Evolutionary conservation across 2,329 filamentous ascomycete species (phyloP), one percentile per base, ranked within the genome.

Genomic region (Talaromyces sp.): DNA sequence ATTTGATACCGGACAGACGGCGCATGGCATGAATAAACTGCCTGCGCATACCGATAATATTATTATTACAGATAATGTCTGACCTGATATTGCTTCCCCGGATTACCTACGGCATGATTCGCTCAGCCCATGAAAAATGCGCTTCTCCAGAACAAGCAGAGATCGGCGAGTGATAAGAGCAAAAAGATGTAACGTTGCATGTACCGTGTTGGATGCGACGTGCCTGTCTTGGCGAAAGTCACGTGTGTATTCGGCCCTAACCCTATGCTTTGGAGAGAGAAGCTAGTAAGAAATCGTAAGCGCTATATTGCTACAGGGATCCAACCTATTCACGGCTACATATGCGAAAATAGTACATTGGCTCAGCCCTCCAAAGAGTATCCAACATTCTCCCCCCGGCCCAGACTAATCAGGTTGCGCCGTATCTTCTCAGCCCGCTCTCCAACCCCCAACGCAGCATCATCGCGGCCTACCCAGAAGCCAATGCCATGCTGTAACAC

Each of bases 401-500:
- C 77, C 75, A 79, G 78, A 14, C 73, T 74, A 56, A 79, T 69
- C 59, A 79, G 61, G 64, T 76, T 77, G 43, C 70, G 70, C 61
- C 77, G 69, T 77, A 80, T 79, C 61, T 64, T 72, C 67, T 79
- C 77, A 2, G 77, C 67, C 60, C 76, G 67, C 62, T 70, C 68
- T 14, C 71, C 73, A 56, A 75, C 63, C 1, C 67, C 43, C 66
- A 78, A 78, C 26, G 68, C 69, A 14, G 77, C 75, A 69, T 77
- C 75, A 3, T 77, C 75, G 9, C 72, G 67, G 50, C 72, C 68
- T 50, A 79, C 72, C 77, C 77, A 79, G 29, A 73, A 69, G 1
- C 77, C 77, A 61, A 80, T 75, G 0, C 74, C 77, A 69, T 80
- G 77, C 68, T 80, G 77, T 69, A 79, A 64, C 4, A 79, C 77